A percentile compares a stretch with the other conserved stretches of the same genome.
Evolutionary conservation across 164 flowering plant species (phyloP).

Genomic region (Nymphaea thermarum): DNA sequence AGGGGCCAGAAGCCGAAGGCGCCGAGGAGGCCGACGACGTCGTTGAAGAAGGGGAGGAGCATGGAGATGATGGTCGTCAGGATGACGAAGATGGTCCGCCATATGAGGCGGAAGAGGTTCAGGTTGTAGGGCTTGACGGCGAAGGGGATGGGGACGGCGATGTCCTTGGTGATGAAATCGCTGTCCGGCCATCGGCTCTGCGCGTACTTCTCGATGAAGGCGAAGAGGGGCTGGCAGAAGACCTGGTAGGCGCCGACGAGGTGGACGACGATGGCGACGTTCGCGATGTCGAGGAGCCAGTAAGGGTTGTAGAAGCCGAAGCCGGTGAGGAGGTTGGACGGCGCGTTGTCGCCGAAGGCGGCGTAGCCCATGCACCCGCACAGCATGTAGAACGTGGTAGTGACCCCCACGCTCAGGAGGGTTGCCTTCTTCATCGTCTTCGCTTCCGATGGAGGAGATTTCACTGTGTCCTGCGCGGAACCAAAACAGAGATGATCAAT

Average conservation of each 20-base stretch:
- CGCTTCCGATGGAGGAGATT: slow-evolving; percentile 44
- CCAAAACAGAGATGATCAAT: background rate
- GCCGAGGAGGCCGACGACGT: slow-evolving; percentile 46
- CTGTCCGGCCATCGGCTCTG: slow-evolving; percentile 23
- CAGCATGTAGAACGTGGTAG: slow-evolving; percentile 48
- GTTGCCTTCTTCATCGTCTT: slow-evolving; percentile 57
- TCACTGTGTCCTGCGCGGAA: slow-evolving; percentile 35
- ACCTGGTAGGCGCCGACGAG: slow-evolving; percentile 67
- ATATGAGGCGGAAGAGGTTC: slow-evolving; percentile 29
- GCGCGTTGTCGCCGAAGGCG: slow-evolving; percentile 46
- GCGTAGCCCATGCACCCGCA: slow-evolving; percentile 69
- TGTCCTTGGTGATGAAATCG: slow-evolving; percentile 27
- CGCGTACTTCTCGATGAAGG: slow-evolving; percentile 47
- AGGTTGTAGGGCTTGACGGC: slow-evolving; percentile 13
- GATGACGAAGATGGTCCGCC: slow-evolving; percentile 39
- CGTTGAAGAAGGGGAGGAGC: slow-evolving; percentile 61
- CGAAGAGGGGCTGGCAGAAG: slow-evolving; percentile 47
- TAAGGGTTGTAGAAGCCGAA: slow-evolving; percentile 61
- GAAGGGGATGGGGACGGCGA: slow-evolving; percentile 24
- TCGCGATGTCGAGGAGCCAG: slow-evolving; percentile 60
- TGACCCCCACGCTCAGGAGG: slow-evolving; percentile 24
- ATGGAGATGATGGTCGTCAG: slow-evolving; percentile 43
- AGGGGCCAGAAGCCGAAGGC: slow-evolving; percentile 65
- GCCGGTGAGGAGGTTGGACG: slow-evolving; percentile 54
- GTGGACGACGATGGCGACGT: slow-evolving; percentile 52